Evolutionary conservation across 2,329 filamentous ascomycete genomes (phyloP).

Genomic region (Knoxdaviesia proteae): DNA sequence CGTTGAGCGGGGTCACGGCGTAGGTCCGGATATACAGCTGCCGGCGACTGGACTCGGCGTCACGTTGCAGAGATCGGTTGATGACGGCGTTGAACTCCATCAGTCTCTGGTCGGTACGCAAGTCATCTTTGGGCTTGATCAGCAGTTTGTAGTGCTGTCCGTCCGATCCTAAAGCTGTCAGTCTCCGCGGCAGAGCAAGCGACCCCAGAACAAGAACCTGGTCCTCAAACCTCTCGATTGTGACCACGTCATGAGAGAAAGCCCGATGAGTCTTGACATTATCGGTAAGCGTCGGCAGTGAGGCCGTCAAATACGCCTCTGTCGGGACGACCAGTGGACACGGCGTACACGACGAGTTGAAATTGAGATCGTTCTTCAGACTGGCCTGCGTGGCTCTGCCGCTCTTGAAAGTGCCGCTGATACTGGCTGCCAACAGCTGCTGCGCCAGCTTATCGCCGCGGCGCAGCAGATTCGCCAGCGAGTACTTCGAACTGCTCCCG

Average conservation of each 20-base stretch:
- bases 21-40: slow-evolving; percentile 95
- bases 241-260: slow-evolving; percentile 71
- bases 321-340: slow-evolving; percentile 77
- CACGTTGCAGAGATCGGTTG: slow-evolving; percentile 79
- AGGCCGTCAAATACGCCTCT: slow-evolving; percentile 65
- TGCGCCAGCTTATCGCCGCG: slow-evolving; percentile 69
- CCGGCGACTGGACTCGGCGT: slow-evolving; percentile 74
- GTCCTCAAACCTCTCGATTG: slow-evolving; percentile 61
- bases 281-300: slow-evolving; percentile 54
- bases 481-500: slow-evolving; percentile 1
- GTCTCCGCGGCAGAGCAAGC: slow-evolving; percentile 74
- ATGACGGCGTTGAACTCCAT: slow-evolving; percentile 99
- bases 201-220: slow-evolving; percentile 82
- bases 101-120: slow-evolving; percentile 88
- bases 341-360: slow-evolving; percentile 67
- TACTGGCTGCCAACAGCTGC: slow-evolving; percentile 61
- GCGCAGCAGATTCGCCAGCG: slow-evolving; percentile 41
- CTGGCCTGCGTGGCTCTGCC: slow-evolving; percentile 50
- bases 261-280: slow-evolving; percentile 59
- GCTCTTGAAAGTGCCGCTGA: slow-evolving; percentile 50
- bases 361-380: slow-evolving; percentile 56
- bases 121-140: slow-evolving; percentile 94
- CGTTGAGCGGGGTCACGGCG: slow-evolving; percentile 86
- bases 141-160: slow-evolving; percentile 75
- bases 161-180: slow-evolving; percentile 75